Percentiles rank a stretch among this genome's conserved stretches.
These are phyloP conservation scores for Carallia pectinifolia DNA, from an alignment of 345 rosid species.

Conservation along the genomic window DNA sequence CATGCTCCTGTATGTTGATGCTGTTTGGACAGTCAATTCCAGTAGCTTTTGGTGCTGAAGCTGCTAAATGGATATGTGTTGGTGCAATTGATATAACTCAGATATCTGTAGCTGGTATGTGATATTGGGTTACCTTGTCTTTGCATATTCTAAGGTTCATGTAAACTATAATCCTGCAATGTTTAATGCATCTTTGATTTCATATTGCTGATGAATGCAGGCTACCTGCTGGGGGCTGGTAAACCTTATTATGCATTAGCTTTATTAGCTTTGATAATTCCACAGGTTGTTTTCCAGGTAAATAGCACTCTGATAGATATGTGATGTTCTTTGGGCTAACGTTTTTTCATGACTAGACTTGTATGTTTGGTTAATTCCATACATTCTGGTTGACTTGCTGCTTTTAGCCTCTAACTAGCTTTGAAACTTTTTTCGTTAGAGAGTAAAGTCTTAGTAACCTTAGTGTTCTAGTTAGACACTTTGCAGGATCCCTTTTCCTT, in stretches of 20 bases:
- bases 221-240: conserved; percentile 89
- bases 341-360: too few relatives aligned
- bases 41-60: conserved; percentile 94
- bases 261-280: conserved; percentile 62
- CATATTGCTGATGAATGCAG: conserved; percentile 36
- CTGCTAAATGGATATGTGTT: conserved; percentile 98
- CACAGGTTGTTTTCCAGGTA: conserved; percentile 93
- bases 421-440: too few relatives aligned
- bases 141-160: neutral
- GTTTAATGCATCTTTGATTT: neutral
- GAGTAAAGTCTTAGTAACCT: too few relatives aligned
- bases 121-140: neutral
- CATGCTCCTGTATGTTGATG: conserved; percentile 9
- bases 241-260: conserved; percentile 92
- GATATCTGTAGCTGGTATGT: conserved; percentile 82
- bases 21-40: conserved; percentile 74
- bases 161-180: neutral
- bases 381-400: too few relatives aligned
- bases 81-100: conserved; percentile 97
- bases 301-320: neutral
- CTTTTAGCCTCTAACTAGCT: too few relatives aligned
- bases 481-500: too few relatives aligned
- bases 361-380: too few relatives aligned
- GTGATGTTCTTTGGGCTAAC: too few relatives aligned
- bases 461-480: too few relatives aligned